phyloP scores from a whole-genome alignment of 2,329 filamentous ascomycete species.

The Pseudocercospora musae region DNA sequence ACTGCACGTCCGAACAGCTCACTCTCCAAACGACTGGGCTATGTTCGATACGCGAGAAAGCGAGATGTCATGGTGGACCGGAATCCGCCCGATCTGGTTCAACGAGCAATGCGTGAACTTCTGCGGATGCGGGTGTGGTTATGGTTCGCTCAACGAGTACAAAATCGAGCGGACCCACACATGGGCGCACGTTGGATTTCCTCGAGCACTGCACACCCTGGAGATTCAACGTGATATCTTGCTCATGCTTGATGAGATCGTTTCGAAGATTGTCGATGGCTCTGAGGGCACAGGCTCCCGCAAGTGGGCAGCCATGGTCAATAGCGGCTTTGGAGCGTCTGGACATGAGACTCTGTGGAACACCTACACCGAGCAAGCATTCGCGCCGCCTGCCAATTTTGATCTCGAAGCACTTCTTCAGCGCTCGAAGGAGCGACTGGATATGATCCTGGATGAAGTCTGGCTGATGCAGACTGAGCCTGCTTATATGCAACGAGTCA shows the following conservation, averaged over 20 bases:
- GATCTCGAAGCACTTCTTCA: background rate
- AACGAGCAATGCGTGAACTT: background rate
- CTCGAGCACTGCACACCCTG: background rate
- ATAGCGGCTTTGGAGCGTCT: background rate
- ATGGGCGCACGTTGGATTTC: background rate
- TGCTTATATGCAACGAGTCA: too few relatives aligned
- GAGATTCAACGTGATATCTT: constrained; percentile 8
- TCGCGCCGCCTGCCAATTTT: too few relatives aligned
- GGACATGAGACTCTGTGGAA: too few relatives aligned
- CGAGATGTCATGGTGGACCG: background rate
- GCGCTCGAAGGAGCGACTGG: background rate
- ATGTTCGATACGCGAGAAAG: background rate
- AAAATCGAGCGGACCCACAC: background rate
- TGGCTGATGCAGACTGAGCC: too few relatives aligned
- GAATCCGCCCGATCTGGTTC: background rate
- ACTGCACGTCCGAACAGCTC: background rate
- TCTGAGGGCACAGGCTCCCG: background rate
- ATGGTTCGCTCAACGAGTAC: too few relatives aligned
- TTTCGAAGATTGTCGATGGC: background rate
- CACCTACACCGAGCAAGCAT: too few relatives aligned
- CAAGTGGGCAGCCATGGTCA: background rate
- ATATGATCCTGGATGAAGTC: too few relatives aligned
- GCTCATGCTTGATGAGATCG: background rate
- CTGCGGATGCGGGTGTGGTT: background rate
- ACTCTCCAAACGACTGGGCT: background rate